Conservation (phyloP, 2,329 filamentous ascomycete genomes). For the Ceratocystis cubensis region DNA sequence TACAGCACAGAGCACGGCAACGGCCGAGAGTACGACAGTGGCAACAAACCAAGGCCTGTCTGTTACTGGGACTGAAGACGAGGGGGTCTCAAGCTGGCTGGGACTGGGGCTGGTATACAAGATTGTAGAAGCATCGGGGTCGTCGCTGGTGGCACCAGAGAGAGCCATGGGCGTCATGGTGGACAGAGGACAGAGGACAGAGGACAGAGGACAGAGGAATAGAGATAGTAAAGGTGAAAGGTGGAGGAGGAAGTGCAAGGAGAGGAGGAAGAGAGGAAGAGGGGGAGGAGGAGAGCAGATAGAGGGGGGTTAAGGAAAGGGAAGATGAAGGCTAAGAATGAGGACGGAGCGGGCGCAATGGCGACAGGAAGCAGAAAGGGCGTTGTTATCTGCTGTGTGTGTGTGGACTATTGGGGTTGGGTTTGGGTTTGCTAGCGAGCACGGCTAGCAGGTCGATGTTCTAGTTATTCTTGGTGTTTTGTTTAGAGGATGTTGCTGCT, state of each 20-base stretch:
- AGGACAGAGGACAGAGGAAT: neutral
- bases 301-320: neutral
- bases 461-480: neutral
- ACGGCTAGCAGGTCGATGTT: neutral
- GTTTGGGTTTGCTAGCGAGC: neutral
- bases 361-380: neutral
- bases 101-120: neutral
- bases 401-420: neutral
- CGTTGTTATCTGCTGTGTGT: neutral
- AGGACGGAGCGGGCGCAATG: neutral
- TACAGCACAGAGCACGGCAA: constrained; percentile 12
- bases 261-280: neutral
- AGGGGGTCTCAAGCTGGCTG: neutral
- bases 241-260: neutral
- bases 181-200: neutral
- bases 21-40: constrained; percentile 14
- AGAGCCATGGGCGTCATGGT: constrained; percentile 1
- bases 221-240: neutral
- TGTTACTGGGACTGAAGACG: constrained; percentile 9
- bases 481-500: neutral
- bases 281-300: neutral
- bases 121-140: neutral
- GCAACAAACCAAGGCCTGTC: constrained; percentile 20
- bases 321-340: neutral
- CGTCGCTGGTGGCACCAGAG: neutral